Percentiles rank a stretch among this genome's conserved stretches.
Evolutionary conservation across 2,329 filamentous ascomycete genomes (phyloP).

Genomic region (Cladobotryum protrusum): DNA sequence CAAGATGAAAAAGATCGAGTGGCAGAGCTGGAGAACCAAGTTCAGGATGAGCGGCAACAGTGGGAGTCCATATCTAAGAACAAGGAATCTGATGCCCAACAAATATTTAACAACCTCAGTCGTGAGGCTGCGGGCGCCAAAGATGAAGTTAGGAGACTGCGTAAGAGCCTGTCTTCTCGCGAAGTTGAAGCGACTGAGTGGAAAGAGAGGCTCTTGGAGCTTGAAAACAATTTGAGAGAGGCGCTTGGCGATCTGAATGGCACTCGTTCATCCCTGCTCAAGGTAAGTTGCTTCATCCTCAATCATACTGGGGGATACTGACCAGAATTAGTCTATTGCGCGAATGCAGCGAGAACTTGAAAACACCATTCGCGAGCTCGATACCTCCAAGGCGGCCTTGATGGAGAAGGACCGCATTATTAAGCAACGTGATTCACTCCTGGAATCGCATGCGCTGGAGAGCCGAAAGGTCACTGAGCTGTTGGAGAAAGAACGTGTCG

Average conservation of each 20-base stretch:
- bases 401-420: conserved; percentile 89
- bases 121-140: conserved; percentile 73
- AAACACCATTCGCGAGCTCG: conserved; percentile 73
- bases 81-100: conserved; percentile 93
- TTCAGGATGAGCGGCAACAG: conserved; percentile 76
- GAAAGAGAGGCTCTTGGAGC: conserved; percentile 83
- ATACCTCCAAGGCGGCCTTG: conserved; percentile 67
- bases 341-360: conserved; percentile 87
- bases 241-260: conserved; percentile 83
- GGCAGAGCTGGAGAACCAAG: conserved; percentile 65
- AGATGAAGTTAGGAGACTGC: conserved; percentile 76
- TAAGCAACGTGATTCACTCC: conserved; percentile 78
- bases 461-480: conserved; percentile 77
- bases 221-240: conserved; percentile 82
- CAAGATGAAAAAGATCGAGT: conserved; percentile 76
- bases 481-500: conserved; percentile 82
- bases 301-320: neutral
- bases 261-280: conserved; percentile 77
- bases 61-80: conserved; percentile 78
- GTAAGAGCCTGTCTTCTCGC: conserved; percentile 73
- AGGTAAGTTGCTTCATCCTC: conserved; percentile 42
- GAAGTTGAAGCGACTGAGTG: conserved; percentile 86
- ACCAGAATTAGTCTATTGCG: conserved; percentile 58
- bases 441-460: conserved; percentile 86
- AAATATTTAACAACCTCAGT: conserved; percentile 89